Conservation (phyloP, 345 rosid genomes). For the rapeseed (Brassica napus) region DNA sequence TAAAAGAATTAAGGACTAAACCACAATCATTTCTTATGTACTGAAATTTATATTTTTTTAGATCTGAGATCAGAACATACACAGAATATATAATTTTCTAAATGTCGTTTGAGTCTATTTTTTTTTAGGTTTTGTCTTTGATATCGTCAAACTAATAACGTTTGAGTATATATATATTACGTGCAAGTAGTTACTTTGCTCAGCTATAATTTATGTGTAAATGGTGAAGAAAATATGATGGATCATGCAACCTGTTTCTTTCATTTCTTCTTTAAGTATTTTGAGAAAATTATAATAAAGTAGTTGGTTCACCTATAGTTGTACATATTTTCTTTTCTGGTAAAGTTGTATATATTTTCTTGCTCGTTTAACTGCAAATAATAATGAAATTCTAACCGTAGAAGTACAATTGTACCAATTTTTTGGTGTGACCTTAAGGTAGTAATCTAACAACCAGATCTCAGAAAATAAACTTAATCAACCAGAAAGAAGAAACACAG, state of each 20-base stretch:
- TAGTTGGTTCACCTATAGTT: not conserved
- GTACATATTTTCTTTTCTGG: not conserved
- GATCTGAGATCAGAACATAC: not conserved
- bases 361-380: not conserved
- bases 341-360: not conserved
- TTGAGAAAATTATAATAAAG: not conserved
- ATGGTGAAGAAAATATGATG: not conserved
- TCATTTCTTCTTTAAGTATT: not conserved
- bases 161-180: not conserved
- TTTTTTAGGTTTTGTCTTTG: not conserved
- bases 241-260: not conserved
- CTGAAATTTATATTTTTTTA: not conserved
- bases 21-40: not conserved
- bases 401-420: not conserved
- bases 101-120: not conserved
- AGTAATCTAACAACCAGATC: not conserved
- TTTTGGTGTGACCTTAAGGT: not conserved
- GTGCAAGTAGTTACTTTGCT: not conserved
- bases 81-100: not conserved
- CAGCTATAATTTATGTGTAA: not conserved
- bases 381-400: not conserved
- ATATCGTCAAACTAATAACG: not conserved
- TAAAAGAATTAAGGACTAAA: not conserved
- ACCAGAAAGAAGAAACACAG: not conserved
- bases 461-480: constrained; percentile 9